Evolutionary conservation across 495 filamentous ascomycete species (phyloP).

Genomic region (Pseudomonodictys pantanalensis): DNA sequence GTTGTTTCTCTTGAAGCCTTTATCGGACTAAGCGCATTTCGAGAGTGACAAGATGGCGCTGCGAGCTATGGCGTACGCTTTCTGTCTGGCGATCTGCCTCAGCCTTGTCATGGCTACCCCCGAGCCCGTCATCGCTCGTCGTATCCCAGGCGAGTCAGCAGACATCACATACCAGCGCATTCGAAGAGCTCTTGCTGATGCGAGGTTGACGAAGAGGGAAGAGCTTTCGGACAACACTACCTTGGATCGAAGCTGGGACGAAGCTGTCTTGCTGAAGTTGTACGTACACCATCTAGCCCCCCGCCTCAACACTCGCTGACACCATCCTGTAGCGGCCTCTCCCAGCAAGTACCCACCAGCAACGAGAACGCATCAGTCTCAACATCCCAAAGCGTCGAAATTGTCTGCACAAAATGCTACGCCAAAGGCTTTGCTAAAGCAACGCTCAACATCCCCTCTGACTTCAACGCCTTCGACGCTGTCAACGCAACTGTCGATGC

Average conservation of each 20-base stretch:
- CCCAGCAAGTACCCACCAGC: not conserved
- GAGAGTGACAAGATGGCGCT: not conserved
- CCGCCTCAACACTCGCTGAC: not conserved
- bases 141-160: slow-evolving; percentile 9
- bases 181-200: slow-evolving; percentile 5
- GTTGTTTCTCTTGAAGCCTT: not conserved
- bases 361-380: not conserved
- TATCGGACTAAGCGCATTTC: not conserved
- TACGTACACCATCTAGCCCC: not conserved
- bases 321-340: not conserved
- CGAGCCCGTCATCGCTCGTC: not conserved
- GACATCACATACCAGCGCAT: slow-evolving; percentile 7
- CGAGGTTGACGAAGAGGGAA: not conserved
- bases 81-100: slow-evolving; percentile 3
- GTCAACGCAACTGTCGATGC: slow-evolving; percentile 40
- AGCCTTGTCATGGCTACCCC: not conserved
- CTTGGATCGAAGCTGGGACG: slow-evolving; percentile 19
- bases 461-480: slow-evolving; percentile 44
- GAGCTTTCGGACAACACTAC: not conserved
- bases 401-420: slow-evolving; percentile 53
- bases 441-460: slow-evolving; percentile 41
- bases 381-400: slow-evolving; percentile 34
- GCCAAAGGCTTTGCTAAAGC: slow-evolving; percentile 49
- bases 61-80: not conserved
- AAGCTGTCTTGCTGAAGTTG: slow-evolving; percentile 14